These are phyloP conservation scores for Corylus heterophylla DNA, from an alignment of 306 rosid genomes.

Conservation along the genomic window DNA sequence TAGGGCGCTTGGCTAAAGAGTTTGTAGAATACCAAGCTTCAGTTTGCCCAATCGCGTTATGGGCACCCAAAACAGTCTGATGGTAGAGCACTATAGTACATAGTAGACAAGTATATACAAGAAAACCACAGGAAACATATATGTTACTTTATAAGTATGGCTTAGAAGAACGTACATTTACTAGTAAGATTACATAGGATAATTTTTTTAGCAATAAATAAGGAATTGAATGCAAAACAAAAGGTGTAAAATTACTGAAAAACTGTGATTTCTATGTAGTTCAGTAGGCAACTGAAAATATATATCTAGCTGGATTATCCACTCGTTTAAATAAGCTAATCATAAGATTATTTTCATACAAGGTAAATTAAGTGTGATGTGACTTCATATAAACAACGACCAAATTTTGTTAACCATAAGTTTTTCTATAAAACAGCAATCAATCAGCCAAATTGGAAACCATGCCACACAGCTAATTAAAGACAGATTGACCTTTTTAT, in stretches of 20 bases:
- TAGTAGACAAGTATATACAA: slow-evolving; percentile 67
- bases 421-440: not conserved
- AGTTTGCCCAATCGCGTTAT: slow-evolving; percentile 75
- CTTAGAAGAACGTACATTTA: slow-evolving; percentile 43
- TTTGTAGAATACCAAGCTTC: slow-evolving; percentile 95
- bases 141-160: slow-evolving; percentile 62
- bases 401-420: not conserved
- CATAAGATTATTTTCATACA: not conserved
- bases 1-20: slow-evolving; percentile 94
- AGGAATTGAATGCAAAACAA: slow-evolving; percentile 17
- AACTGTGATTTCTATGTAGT: slow-evolving; percentile 3
- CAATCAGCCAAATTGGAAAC: not conserved
- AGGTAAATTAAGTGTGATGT: not conserved
- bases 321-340: not conserved
- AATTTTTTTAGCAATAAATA: slow-evolving; percentile 21
- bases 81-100: slow-evolving; percentile 84
- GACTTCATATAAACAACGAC: not conserved
- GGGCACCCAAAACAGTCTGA: slow-evolving; percentile 79
- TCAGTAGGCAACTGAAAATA: not conserved
- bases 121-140: slow-evolving; percentile 60
- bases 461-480: not conserved
- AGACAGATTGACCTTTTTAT: not conserved
- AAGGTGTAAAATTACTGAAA: not conserved
- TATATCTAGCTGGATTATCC: not conserved
- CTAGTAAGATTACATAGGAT: slow-evolving; percentile 30